These are phyloP conservation scores for Coelastrella sp. DNA, from an alignment of 139 green algal species.

Conservation along the genomic window DNA sequence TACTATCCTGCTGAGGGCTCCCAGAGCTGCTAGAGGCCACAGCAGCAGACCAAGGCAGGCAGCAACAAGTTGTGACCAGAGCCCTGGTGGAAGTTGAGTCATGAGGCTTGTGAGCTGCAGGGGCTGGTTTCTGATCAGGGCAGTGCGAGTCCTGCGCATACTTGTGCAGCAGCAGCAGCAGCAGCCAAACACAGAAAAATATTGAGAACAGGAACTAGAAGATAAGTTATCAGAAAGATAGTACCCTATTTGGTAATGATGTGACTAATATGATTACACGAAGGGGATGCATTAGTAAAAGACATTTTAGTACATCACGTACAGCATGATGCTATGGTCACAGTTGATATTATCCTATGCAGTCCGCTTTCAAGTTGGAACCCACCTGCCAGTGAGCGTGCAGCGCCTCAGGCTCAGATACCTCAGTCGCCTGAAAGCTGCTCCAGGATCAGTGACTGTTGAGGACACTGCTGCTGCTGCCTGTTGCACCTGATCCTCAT, in stretches of 20 bases:
- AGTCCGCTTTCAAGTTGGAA: too few relatives aligned
- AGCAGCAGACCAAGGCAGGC: slow-evolving; percentile 9
- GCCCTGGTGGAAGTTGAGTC: background rate
- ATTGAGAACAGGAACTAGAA: too few relatives aligned
- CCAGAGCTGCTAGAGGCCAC: slow-evolving; percentile 23
- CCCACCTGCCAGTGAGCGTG: slow-evolving; percentile 10
- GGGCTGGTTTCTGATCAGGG: background rate
- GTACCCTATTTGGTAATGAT: too few relatives aligned
- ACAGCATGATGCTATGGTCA: background rate
- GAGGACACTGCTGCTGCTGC: background rate
- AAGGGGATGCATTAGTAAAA: too few relatives aligned
- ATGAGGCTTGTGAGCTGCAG: background rate
- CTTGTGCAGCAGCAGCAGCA: background rate
- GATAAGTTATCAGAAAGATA: too few relatives aligned
- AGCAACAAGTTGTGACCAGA: slow-evolving; percentile 22
- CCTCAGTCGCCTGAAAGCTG: slow-evolving; percentile 29
- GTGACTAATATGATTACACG: too few relatives aligned
- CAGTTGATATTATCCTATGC: too few relatives aligned
- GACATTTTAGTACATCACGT: too few relatives aligned
- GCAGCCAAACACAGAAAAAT: too few relatives aligned
- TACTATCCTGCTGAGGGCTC: slow-evolving; percentile 8
- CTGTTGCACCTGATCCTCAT: background rate
- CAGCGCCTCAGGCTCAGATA: slow-evolving; percentile 24
- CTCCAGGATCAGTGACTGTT: background rate
- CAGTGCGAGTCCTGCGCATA: background rate